phyloP scores from a whole-genome alignment of 129 eudicot species.

The Ambrosia trifida region DNA sequence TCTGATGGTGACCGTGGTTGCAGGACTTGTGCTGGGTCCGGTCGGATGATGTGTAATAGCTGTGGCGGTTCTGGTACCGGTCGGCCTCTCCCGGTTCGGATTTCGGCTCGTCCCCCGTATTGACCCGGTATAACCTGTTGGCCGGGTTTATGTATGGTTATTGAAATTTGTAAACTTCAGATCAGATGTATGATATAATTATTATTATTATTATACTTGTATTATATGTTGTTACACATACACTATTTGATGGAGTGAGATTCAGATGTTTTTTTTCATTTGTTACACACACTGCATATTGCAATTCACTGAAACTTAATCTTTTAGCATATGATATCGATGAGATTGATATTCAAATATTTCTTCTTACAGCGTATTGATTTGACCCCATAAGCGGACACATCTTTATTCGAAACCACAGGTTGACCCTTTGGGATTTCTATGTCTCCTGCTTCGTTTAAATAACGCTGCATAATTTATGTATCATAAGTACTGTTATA shows the following conservation, averaged over 20 bases:
- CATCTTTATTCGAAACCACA: too few relatives aligned
- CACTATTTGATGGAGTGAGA: not conserved
- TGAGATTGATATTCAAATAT: too few relatives aligned
- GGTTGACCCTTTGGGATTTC: too few relatives aligned
- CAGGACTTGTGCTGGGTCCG: constrained; percentile 83
- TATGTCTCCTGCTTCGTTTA: too few relatives aligned
- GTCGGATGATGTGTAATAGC: constrained; percentile 83
- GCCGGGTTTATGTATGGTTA: not conserved
- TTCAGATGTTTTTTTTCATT: not conserved
- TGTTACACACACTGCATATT: too few relatives aligned
- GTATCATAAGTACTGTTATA: too few relatives aligned
- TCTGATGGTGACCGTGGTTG: constrained; percentile 91
- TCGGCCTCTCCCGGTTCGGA: constrained; percentile 73
- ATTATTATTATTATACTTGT: constrained; percentile 14
- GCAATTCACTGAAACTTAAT: too few relatives aligned
- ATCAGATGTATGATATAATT: constrained; percentile 18
- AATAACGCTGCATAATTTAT: too few relatives aligned
- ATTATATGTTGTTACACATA: constrained; percentile 2
- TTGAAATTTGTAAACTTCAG: not conserved
- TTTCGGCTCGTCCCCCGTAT: constrained; percentile 58
- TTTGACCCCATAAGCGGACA: too few relatives aligned
- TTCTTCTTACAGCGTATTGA: too few relatives aligned
- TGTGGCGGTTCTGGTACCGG: constrained; percentile 96
- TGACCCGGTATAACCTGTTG: constrained; percentile 30
- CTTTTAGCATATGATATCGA: too few relatives aligned